Evolutionary conservation across 139 green algal genomes (phyloP).

Genomic region (Pseudopediastrum boryanum): DNA sequence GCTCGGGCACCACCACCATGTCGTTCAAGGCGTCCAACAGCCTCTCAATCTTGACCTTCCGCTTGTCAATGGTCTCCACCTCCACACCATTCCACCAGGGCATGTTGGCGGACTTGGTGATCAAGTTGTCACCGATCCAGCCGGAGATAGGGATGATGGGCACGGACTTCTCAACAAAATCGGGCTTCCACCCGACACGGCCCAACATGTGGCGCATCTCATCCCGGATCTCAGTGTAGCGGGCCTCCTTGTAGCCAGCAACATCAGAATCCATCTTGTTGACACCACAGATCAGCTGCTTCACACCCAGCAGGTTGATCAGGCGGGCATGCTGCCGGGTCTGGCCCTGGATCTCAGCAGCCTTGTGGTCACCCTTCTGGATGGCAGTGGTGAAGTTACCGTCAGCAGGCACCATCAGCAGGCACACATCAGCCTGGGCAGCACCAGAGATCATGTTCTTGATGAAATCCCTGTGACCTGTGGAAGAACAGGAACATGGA

Average conservation of each 20-base stretch:
- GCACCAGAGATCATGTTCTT: slow-evolving; percentile 99
- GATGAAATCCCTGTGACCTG: slow-evolving; percentile 99
- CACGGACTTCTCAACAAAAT: slow-evolving; percentile 87
- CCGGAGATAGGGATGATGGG: slow-evolving; percentile 98
- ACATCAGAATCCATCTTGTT: slow-evolving; percentile 99
- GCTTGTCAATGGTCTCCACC: slow-evolving; percentile 59
- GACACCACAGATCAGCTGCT: slow-evolving; percentile 95
- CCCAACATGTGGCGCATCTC: slow-evolving; percentile 95
- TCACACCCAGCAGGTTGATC: slow-evolving; percentile 97
- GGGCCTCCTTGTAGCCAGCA: slow-evolving; percentile 90
- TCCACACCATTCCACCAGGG: slow-evolving; percentile 91
- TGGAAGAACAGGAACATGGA: too few relatives aligned
- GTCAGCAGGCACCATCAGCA: slow-evolving; percentile 88
- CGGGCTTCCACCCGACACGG: slow-evolving; percentile 81
- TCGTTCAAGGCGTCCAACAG: slow-evolving; percentile 92
- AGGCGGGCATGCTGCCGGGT: slow-evolving; percentile 98
- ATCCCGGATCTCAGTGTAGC: slow-evolving; percentile 97
- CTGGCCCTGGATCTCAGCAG: slow-evolving; percentile 96
- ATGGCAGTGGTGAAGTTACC: slow-evolving; percentile 98
- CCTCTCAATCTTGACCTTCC: slow-evolving; percentile 63
- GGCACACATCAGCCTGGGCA: slow-evolving; percentile 91
- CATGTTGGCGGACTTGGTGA: slow-evolving; percentile 95
- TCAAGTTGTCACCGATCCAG: slow-evolving; percentile 99
- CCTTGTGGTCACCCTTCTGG: slow-evolving; percentile 98
- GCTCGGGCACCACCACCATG: slow-evolving; percentile 81